A percentile compares a stretch with the other conserved stretches of the same genome.
These are phyloP conservation scores for Mimosa pudica DNA, from an alignment of 306 rosid genomes.

Conservation along the genomic window DNA sequence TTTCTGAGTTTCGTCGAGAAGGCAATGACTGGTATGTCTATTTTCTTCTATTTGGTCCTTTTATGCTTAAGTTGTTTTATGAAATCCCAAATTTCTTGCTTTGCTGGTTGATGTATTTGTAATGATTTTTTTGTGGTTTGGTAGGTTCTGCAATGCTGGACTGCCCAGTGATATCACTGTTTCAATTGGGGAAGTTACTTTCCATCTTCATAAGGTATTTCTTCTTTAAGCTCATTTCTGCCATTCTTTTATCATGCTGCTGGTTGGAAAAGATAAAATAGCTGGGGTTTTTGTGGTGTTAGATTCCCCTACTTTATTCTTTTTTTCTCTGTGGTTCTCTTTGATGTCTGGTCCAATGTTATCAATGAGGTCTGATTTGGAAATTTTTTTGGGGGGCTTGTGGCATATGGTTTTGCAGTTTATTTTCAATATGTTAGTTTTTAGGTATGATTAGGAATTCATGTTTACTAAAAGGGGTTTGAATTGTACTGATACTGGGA, in stretches of 20 bases:
- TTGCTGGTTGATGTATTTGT: neutral
- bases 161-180: constrained; percentile 62
- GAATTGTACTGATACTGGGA: constrained; percentile 6
- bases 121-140: constrained; percentile 11
- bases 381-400: neutral
- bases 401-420: neutral
- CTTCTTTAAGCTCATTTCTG: neutral
- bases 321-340: neutral
- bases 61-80: neutral
- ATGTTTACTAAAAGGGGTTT: constrained; percentile 16
- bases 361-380: neutral
- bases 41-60: constrained; percentile 3
- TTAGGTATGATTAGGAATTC: constrained; percentile 7
- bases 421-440: constrained; percentile 23
- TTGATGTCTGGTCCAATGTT: neutral
- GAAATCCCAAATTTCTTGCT: constrained; percentile 3
- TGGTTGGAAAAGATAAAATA: neutral
- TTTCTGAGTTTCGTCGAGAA: constrained; percentile 73
- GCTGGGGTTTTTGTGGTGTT: neutral
- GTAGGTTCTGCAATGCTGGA: constrained; percentile 64
- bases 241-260: neutral
- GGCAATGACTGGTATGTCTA: constrained; percentile 70
- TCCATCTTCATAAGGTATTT: constrained; percentile 72
- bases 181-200: constrained; percentile 48
- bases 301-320: neutral